A percentile compares a stretch with the other conserved stretches of the same genome.
Conservation (phyloP, 306 rosid species). For the Datisca glomerata region DNA sequence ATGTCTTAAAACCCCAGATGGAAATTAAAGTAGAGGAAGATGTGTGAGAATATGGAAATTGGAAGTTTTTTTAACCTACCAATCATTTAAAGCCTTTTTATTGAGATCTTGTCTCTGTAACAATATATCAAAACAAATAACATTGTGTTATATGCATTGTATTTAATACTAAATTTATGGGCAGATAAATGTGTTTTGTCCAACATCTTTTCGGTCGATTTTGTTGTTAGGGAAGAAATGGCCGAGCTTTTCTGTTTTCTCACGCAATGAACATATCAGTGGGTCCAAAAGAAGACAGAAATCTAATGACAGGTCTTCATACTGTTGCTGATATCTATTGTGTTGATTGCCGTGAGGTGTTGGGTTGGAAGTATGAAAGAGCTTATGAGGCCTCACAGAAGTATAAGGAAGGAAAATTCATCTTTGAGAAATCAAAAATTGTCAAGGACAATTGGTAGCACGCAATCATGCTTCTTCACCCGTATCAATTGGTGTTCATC, state of each 20-base stretch:
- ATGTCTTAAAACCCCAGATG: not conserved
- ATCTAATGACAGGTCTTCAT: slow-evolving; percentile 90
- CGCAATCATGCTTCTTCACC: slow-evolving; percentile 14
- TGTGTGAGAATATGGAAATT: not conserved
- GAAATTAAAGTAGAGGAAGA: not conserved
- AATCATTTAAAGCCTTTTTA: not conserved
- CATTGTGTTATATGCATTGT: too few relatives aligned
- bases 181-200: slow-evolving; percentile 19
- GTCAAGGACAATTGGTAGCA: slow-evolving; percentile 90
- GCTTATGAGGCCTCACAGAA: slow-evolving; percentile 88
- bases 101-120: not conserved
- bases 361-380: slow-evolving; percentile 92
- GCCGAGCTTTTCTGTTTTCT: slow-evolving; percentile 95
- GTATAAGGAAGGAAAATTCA: slow-evolving; percentile 98
- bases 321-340: slow-evolving; percentile 87
- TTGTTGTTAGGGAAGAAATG: slow-evolving; percentile 55
- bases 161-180: not conserved
- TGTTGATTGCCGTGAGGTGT: slow-evolving; percentile 70
- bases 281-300: slow-evolving; percentile 86
- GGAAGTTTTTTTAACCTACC: not conserved
- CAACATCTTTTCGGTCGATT: slow-evolving; percentile 5
- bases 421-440: slow-evolving; percentile 84
- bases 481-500: slow-evolving; percentile 23
- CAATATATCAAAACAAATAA: too few relatives aligned
- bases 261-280: slow-evolving; percentile 76